A percentile compares a stretch with the other conserved stretches of the same genome.
Evolutionary conservation across 352 stramenopile genomes (phyloP).

Genomic region (Pythium sukuiense): DNA sequence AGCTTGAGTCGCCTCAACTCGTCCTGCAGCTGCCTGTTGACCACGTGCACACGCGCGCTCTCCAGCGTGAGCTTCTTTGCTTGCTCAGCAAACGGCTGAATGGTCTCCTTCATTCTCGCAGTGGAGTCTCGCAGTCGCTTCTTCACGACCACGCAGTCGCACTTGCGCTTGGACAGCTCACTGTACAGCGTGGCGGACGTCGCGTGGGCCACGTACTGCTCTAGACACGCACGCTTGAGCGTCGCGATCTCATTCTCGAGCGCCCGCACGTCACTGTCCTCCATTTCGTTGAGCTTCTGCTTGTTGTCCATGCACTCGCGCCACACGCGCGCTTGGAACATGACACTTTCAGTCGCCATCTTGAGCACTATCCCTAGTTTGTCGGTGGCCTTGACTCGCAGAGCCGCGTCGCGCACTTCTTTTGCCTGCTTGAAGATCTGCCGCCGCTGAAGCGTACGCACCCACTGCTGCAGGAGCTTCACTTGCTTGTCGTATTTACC

Average conservation of each 20-base stretch:
- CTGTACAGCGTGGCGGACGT: slow-evolving; percentile 38
- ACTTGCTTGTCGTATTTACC: slow-evolving; percentile 36
- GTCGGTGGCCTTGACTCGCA: slow-evolving; percentile 29
- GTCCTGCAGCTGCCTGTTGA: slow-evolving; percentile 54
- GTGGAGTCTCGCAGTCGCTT: slow-evolving; percentile 24
- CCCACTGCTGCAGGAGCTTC: slow-evolving; percentile 64
- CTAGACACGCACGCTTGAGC: slow-evolving; percentile 45
- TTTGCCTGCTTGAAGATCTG: slow-evolving; percentile 52
- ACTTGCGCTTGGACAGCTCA: slow-evolving; percentile 38
- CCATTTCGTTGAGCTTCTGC: slow-evolving; percentile 38
- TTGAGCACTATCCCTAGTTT: slow-evolving; percentile 36
- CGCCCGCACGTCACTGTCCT: slow-evolving; percentile 35
- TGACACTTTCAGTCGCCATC: slow-evolving; percentile 38
- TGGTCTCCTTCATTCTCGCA: slow-evolving; percentile 46
- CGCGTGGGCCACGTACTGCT: slow-evolving; percentile 40
- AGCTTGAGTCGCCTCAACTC: slow-evolving; percentile 43
- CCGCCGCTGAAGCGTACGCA: slow-evolving; percentile 50
- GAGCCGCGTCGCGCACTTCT: slow-evolving; percentile 26
- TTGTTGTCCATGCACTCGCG: slow-evolving; percentile 59
- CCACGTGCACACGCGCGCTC: slow-evolving; percentile 45
- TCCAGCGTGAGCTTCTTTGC: slow-evolving; percentile 57
- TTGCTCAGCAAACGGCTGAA: slow-evolving; percentile 63
- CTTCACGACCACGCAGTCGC: slow-evolving; percentile 35
- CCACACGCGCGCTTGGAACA: slow-evolving; percentile 76
- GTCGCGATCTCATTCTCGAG: slow-evolving; percentile 54